Evolutionary conservation across 257 asterid species (phyloP).

Genomic region (Solanum bukasovii): DNA sequence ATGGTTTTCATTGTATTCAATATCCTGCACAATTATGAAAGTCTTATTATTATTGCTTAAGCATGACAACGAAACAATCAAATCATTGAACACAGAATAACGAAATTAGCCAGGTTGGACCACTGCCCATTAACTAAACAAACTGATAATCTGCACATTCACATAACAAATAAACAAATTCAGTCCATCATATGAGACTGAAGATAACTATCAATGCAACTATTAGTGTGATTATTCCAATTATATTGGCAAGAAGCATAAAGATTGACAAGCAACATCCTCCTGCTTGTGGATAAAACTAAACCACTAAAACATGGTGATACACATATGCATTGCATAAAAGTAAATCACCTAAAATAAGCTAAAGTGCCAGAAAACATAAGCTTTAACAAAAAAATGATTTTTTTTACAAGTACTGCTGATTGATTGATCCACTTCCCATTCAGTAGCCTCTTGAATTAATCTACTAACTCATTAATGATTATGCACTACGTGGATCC

Average conservation of each 20-base stretch:
- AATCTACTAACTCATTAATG: background rate
- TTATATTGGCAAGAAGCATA: background rate
- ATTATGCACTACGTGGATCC: background rate
- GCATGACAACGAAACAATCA: background rate
- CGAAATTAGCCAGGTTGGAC: background rate
- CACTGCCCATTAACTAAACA: background rate
- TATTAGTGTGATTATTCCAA: background rate
- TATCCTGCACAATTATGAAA: background rate
- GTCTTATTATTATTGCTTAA: background rate
- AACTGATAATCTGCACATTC: background rate
- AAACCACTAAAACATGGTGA: background rate
- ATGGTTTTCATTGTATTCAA: background rate
- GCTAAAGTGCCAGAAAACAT: background rate
- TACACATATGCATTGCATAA: background rate
- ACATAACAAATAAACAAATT: background rate
- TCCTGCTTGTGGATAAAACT: background rate
- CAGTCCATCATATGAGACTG: background rate
- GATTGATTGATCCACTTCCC: background rate
- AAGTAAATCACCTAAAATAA: background rate
- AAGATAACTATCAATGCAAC: background rate
- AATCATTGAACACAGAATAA: background rate
- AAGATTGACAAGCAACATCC: background rate
- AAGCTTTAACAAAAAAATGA: background rate
- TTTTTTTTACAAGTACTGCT: background rate
- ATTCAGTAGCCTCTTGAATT: background rate